Evolutionary conservation across 192 early-diverging fungal species (phyloP).

Genomic region (Coemansia sp.): DNA sequence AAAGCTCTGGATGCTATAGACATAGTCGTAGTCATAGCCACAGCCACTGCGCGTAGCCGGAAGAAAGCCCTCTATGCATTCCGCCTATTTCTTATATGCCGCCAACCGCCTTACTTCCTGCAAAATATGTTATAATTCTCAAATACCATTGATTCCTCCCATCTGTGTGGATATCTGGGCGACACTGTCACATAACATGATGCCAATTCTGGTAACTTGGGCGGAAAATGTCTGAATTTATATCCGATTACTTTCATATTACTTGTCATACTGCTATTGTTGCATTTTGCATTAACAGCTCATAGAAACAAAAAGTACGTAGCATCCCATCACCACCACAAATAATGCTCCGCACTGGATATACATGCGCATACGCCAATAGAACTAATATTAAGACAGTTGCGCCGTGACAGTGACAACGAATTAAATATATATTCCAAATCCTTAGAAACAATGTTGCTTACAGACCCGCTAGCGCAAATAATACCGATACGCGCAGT

Average conservation of each 20-base stretch:
- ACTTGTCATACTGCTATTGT: neutral
- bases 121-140: no score
- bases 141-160: neutral
- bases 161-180: neutral
- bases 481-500: neutral
- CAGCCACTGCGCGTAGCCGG: neutral
- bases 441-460: no score
- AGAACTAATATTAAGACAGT: neutral
- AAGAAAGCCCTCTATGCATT: neutral
- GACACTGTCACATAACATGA: neutral
- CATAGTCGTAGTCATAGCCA: neutral
- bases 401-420: neutral
- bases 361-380: neutral
- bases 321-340: no score
- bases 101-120: neutral
- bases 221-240: no score
- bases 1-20: conserved; percentile 31
- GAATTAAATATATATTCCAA: neutral
- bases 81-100: neutral
- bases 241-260: neutral
- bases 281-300: neutral
- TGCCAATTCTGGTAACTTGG: neutral
- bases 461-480: neutral
- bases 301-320: neutral
- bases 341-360: neutral